Base-by-base conservation (phyloP, 1,284 basidiomycete species). In the Meira nashicola region DNA sequence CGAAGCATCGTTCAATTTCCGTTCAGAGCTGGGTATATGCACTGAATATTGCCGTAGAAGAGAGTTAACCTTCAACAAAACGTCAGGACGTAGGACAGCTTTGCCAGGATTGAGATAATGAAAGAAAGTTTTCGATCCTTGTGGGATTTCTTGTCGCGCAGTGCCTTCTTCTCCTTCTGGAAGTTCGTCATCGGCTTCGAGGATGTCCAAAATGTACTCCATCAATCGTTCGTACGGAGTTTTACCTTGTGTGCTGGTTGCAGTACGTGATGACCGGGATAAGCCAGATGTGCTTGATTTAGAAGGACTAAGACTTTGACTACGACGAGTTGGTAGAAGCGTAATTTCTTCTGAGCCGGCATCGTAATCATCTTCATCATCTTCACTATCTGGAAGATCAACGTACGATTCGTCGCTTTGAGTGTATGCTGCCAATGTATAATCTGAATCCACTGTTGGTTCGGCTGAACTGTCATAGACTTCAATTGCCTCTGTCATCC, bases 111-210 rank as follows among this genome's bases (percentile, higher is more conserved):
- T 33, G 28, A 33, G 28, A 8, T 33, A 33, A 8, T 33, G 28
- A 33, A 33, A 33, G 28, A 33, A 33, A 8, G 28, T 33, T 8
- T 33, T 33, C 8, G 28, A 33, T 33, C 28, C 28, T 33, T 33
- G 28, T 33, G 28, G 28, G 8, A 33, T 33, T 33, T 33, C 28
- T 33, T 33, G 3, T 33, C 8, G 28, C 4, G 28, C 8, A 33
- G 3, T 33, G 28, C 28, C 84, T 41, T 84, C 83, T 1, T 84
- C 80, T 60, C 89, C 86, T 0, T 86, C 82, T 1, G 88, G 84
- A 19, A 94, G 81, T 0, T 84, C 78, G 73, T 94, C 92, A 72
- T 93, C 89, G 0, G 90, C 89, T 74, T 93, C 90, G 66, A 93
- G 89, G 19, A 94, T 84, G 58, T 93, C 90, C 62, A 93, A 90